phyloP scores from a whole-genome alignment of 2,329 filamentous ascomycete species.

The Beauveria sp. region DNA sequence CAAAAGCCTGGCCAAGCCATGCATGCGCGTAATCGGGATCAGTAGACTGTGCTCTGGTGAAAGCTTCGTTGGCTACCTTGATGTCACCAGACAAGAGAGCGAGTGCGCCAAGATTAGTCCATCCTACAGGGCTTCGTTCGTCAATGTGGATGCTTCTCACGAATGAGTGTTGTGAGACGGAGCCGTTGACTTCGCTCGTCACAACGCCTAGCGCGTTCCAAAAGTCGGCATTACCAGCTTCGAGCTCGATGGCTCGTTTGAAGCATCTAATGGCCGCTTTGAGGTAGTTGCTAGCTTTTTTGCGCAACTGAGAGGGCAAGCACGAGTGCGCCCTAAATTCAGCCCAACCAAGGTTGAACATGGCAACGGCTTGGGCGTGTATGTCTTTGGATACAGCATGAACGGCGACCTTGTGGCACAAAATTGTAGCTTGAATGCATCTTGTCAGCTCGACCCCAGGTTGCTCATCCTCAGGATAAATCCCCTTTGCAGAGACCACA shows the following conservation, averaged over 20 bases:
- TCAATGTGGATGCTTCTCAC: constrained; percentile 89
- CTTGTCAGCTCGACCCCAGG: constrained; percentile 44
- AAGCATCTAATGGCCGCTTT: constrained; percentile 83
- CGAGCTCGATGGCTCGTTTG: constrained; percentile 91
- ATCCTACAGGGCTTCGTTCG: constrained; percentile 74
- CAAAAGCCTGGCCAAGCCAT: constrained; percentile 87
- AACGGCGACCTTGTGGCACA: constrained; percentile 84
- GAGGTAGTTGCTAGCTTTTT: constrained; percentile 60
- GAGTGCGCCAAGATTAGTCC: constrained; percentile 85
- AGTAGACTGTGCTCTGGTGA: constrained; percentile 83
- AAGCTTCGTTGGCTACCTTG: constrained; percentile 81
- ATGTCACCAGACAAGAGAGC: constrained; percentile 79
- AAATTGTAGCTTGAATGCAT: constrained; percentile 63
- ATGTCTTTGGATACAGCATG: constrained; percentile 62
- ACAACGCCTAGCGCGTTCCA: constrained; percentile 95
- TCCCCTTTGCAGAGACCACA: constrained; percentile 36
- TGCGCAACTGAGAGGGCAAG: constrained; percentile 43
- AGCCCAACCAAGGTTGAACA: constrained; percentile 94
- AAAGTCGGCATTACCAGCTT: constrained; percentile 89
- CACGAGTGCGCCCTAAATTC: constrained; percentile 75
- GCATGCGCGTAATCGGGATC: constrained; percentile 91
- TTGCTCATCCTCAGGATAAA: constrained; percentile 39
- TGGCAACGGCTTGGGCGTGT: constrained; percentile 89
- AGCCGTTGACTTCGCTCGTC: constrained; percentile 76
- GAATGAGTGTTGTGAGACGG: constrained; percentile 88